Evolutionary conservation across 225 moss, liverwort and hornwort genomes (phyloP), one percentile per base, ranked within the genome.

Genomic region (Lunularia cruciata): DNA sequence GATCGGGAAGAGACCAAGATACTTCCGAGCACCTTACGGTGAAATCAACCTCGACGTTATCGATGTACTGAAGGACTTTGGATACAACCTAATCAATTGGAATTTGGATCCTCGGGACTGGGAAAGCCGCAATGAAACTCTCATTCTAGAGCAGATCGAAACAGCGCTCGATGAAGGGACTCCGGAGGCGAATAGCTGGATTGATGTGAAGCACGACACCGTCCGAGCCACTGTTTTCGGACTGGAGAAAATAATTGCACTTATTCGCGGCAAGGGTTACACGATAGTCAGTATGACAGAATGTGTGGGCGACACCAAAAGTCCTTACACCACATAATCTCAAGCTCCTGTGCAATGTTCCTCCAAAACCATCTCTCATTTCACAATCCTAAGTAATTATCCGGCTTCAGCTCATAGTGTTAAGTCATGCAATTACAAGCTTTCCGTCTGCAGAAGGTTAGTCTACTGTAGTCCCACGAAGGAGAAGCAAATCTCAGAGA

Each of bases 171-270:
- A 46, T 25, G 22, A 48, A 1, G 72, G 34, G 5, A 8, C 32
- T 49, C 72, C 72, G 26, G 2, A 40, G 19, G 53, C 6, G 20
- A 27, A 18, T 18, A 72, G 72, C 49, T 72, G 47, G 47, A 72
- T 72, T 34, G 72, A 72, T n/a, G 61, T 72, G 60, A 72, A 72
- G 36, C 72, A 72, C 49, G 72, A 72, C 49, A 61, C 34, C 2
- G 20, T 72, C 1, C 31, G 35, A 0, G 61, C 60, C 33, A 61
- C 72, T 4, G 47, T 28, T 16, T 23, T 23, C 6, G 72, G 2
- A 8, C 22, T 72, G 36, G 72, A 62, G n/a, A 20, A 52, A 4
- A 72, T 62, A 23, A 27, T 72, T 22, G 10, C 13, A 0, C 60
- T 60, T 26, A 35, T 72, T 38, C 60, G 33, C 13, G 11, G 60